Percentiles rank a stretch among this genome's conserved stretches.
Conservation (phyloP, 2,329 filamentous ascomycete species). For the Ceratocystis colombiana region DNA sequence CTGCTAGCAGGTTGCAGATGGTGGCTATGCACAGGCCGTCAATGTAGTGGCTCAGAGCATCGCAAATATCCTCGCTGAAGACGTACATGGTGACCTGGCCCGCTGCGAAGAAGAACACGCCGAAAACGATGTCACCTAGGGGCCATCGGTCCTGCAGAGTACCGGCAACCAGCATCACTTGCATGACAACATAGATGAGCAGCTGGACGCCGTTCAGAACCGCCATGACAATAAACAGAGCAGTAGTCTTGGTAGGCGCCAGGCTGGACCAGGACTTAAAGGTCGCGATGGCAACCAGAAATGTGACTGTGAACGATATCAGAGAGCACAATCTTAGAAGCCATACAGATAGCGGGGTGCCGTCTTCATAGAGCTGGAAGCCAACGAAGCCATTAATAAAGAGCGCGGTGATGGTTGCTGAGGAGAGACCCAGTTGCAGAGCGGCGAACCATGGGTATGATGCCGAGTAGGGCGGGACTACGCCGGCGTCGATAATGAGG, state of each 20-base stretch:
- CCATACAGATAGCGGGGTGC: conserved; percentile 88
- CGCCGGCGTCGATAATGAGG: conserved; percentile 82
- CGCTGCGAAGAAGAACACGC: conserved; percentile 78
- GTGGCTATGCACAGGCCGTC: conserved; percentile 93
- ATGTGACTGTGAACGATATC: conserved; percentile 74
- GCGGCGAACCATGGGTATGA: conserved; percentile 88
- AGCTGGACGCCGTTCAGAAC: conserved; percentile 81
- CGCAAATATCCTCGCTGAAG: conserved; percentile 76
- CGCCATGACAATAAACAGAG: conserved; percentile 85
- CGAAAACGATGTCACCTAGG: conserved; percentile 81
- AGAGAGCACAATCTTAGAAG: conserved; percentile 69
- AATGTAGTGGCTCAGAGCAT: conserved; percentile 76
- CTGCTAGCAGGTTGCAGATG: conserved; percentile 80
- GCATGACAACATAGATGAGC: conserved; percentile 74
- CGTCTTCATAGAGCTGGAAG: conserved; percentile 96
- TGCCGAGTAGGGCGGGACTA: conserved; percentile 69
- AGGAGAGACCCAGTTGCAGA: conserved; percentile 72
- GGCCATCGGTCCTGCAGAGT: conserved; percentile 95
- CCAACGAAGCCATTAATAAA: conserved; percentile 97
- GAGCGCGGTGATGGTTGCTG: conserved; percentile 76
- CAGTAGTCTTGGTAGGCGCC: conserved; percentile 73
- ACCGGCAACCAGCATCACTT: conserved; percentile 76
- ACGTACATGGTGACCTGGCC: conserved; percentile 91
- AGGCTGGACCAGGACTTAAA: conserved; percentile 88
- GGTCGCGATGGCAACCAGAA: conserved; percentile 78